Percentiles rank a stretch among this genome's conserved stretches.
These are phyloP conservation scores for Jatropha podagrica DNA, from an alignment of 441 rosid species.

Conservation along the genomic window DNA sequence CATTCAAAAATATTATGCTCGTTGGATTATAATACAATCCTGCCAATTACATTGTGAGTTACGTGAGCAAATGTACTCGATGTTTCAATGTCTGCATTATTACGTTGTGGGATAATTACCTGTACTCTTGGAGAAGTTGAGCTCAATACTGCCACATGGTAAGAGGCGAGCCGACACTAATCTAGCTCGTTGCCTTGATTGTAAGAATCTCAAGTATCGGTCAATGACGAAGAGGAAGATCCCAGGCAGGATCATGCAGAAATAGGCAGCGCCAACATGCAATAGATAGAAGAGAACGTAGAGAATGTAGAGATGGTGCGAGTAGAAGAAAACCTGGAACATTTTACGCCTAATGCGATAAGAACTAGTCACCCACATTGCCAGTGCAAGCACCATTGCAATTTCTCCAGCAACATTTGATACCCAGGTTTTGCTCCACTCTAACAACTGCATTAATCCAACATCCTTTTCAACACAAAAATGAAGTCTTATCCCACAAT, in stretches of 20 bases:
- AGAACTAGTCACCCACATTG: constrained; percentile 49
- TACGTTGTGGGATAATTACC: constrained; percentile 16
- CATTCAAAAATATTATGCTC: constrained; percentile 47
- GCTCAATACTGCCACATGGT: constrained; percentile 42
- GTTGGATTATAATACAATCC: constrained; percentile 43
- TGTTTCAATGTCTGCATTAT: too few species aligned
- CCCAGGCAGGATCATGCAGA: constrained; percentile 50
- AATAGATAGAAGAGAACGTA: constrained; percentile 43
- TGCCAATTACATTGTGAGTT: constrained; percentile 9
- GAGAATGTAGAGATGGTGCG: constrained; percentile 50
- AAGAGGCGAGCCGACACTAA: constrained; percentile 45
- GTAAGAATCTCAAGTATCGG: constrained; percentile 54
- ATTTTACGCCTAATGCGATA: constrained; percentile 34
- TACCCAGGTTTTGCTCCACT: constrained; percentile 40
- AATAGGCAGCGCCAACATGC: constrained; percentile 51
- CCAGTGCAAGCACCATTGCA: constrained; percentile 36
- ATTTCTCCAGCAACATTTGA: constrained; percentile 56
- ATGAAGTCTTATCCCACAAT: neutral
- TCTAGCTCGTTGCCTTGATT: constrained; percentile 39
- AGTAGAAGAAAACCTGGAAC: constrained; percentile 60
- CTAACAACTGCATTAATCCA: constrained; percentile 32
- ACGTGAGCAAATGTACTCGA: too few species aligned
- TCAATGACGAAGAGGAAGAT: constrained; percentile 58
- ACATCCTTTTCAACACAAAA: neutral
- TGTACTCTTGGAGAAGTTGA: constrained; percentile 49